Evolutionary conservation across 768 basidiomycete genomes (phyloP).

Genomic region (Lentinula guzmanii): DNA sequence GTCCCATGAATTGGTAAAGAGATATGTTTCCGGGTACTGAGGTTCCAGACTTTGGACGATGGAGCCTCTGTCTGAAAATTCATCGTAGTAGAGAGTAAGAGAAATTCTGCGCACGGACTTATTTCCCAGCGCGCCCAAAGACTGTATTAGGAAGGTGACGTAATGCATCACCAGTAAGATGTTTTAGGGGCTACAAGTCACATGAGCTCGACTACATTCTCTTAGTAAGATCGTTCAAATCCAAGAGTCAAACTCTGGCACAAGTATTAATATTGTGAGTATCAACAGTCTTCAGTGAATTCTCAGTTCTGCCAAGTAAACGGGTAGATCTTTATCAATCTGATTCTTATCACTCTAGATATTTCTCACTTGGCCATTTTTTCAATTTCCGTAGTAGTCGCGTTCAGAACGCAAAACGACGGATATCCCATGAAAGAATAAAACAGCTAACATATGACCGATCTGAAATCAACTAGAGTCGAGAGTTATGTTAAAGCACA

Average conservation of each 20-base stretch:
- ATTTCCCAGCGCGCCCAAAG: background rate
- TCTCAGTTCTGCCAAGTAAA: background rate
- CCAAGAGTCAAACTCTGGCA: too few species aligned
- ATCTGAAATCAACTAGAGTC: background rate
- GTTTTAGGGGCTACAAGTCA: too few species aligned
- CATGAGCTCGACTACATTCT: too few species aligned
- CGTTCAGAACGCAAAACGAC: too few species aligned
- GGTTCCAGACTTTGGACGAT: background rate
- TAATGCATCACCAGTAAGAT: too few species aligned
- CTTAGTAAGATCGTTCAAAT: too few species aligned
- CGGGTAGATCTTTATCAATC: background rate
- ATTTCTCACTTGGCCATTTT: too few species aligned
- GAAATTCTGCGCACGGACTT: background rate
- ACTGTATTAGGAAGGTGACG: background rate
- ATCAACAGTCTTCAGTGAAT: background rate
- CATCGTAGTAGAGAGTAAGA: background rate
- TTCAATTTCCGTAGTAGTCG: background rate
- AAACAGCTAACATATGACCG: background rate
- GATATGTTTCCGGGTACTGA: conserved; percentile 50
- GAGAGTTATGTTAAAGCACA: background rate
- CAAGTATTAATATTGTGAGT: too few species aligned
- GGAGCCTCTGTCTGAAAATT: background rate
- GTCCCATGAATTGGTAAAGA: conserved; percentile 85
- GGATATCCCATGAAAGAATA: background rate
- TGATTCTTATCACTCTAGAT: background rate